phyloP scores from a whole-genome alignment of 805 yeast species.

The Debaryomyces castellii region DNA sequence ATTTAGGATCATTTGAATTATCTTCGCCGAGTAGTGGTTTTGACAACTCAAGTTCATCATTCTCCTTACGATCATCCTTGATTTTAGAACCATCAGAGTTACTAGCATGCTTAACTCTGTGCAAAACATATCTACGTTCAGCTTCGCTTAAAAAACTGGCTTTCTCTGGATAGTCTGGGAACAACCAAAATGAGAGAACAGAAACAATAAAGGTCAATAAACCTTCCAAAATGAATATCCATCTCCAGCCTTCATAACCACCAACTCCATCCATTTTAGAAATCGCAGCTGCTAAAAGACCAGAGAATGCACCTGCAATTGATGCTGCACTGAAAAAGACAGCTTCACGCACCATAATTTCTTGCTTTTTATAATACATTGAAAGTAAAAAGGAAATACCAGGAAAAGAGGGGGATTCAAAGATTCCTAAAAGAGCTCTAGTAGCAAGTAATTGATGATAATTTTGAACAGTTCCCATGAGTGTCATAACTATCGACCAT shows the following conservation, averaged over 20 bases:
- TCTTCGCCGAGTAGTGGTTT: background rate
- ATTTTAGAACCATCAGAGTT: background rate
- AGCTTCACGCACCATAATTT: constrained; percentile 56
- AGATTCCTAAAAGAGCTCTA: constrained; percentile 51
- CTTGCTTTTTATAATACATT: constrained; percentile 61
- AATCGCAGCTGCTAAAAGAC: constrained; percentile 18
- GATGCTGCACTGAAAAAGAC: constrained; percentile 59
- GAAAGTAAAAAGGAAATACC: constrained; percentile 63
- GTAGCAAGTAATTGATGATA: constrained; percentile 46
- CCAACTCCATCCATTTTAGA: constrained; percentile 13
- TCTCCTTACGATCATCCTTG: background rate
- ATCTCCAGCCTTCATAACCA: constrained; percentile 47
- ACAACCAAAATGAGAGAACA: constrained; percentile 41
- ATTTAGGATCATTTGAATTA: background rate
- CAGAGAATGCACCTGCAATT: constrained; percentile 36
- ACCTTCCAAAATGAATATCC: constrained; percentile 68
- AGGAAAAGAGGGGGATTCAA: constrained; percentile 71
- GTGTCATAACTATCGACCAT: constrained; percentile 59
- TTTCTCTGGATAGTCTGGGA: constrained; percentile 35
- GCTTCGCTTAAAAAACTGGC: constrained; percentile 39
- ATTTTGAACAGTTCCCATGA: constrained; percentile 46
- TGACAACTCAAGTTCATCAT: background rate
- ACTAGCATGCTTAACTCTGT: constrained; percentile 16
- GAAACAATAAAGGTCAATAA: constrained; percentile 55
- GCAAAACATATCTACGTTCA: constrained; percentile 34